These are phyloP conservation scores for Clavispora phyllophila DNA, from an alignment of 805 yeast species.

Conservation along the genomic window DNA sequence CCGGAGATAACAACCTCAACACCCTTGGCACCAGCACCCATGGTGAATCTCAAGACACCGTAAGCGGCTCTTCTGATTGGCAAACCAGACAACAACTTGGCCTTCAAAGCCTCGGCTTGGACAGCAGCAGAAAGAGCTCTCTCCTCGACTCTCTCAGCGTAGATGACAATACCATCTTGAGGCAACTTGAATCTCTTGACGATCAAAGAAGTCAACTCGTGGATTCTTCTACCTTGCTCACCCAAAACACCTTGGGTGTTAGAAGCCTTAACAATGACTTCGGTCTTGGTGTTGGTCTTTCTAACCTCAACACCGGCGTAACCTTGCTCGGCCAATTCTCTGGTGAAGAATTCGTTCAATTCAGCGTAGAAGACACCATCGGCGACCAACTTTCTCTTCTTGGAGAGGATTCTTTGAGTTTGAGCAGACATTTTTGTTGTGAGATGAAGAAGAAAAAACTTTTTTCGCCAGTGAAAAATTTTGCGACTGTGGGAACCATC, in stretches of 20 bases:
- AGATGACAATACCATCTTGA: conserved; percentile 88
- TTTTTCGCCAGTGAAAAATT: conserved; percentile 2
- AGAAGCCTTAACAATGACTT: conserved; percentile 97
- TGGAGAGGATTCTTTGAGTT: conserved; percentile 58
- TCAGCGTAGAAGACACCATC: conserved; percentile 99
- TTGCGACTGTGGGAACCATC: not conserved
- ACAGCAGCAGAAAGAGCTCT: conserved; percentile 99
- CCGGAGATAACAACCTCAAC: conserved; percentile 99
- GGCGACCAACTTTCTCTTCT: conserved; percentile 99
- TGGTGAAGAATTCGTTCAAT: conserved; percentile 99
- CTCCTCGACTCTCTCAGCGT: conserved; percentile 99
- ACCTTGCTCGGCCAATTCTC: conserved; percentile 99
- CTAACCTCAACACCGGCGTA: conserved; percentile 99
- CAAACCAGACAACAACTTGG: conserved; percentile 97
- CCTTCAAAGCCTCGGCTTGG: conserved; percentile 98
- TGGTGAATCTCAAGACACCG: conserved; percentile 99
- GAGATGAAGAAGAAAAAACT: conserved; percentile 2
- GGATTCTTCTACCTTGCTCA: conserved; percentile 99
- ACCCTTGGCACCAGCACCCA: conserved; percentile 99
- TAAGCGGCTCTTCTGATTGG: conserved; percentile 99
- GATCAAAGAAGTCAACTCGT: conserved; percentile 94
- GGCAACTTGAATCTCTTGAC: conserved; percentile 98
- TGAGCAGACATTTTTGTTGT: conserved; percentile 22
- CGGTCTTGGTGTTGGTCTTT: conserved; percentile 96
- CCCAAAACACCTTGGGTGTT: conserved; percentile 98